Base-by-base conservation (phyloP, 1,139 yeast species). In the Casaregolazyma suthepensis region DNA sequence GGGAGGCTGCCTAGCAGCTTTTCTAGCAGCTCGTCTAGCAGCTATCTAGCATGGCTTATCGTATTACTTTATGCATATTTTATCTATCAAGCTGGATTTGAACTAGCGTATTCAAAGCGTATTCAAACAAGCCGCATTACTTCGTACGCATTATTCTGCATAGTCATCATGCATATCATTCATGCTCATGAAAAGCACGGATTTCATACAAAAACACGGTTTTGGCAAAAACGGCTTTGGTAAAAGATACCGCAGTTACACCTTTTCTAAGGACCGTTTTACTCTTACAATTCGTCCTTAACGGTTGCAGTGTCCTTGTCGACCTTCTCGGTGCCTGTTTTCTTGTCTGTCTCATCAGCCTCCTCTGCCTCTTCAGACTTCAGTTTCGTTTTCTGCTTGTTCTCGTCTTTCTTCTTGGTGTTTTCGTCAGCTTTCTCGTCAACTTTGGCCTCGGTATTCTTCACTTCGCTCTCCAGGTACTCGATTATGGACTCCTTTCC, bases 401-500 rank as follows among this genome's bases (percentile, higher is more conserved):
- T 35, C 17, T 15, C 13, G 15, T 15, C 40, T n/a, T 15, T 15
- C 40, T 35, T 15, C 17, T 35, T 35, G 40, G 40, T 13, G 5
- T 13, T 35, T 15, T 35, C 17, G 9, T 15, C 7, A 5, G 40
- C 18, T 15, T 6, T 20, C 31, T 22, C 46, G 22, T 5, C 19
- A 15, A 18, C 13, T n/a, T 18, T 22, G n/a, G n/a, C n/a, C n/a
- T n/a, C n/a, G n/a, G n/a, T n/a, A n/a, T n/a, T n/a, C n/a, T n/a
- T n/a, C 13, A 18, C 26, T 22, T 43, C 35, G 12, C 20, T 6
- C 46, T 12, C 35, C 35, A 43, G 18, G 15, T 64, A 73, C 51
- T 59, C 56, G 47, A 59, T 56, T 38, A 74, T 59, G 7, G 57
- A 54, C 44, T 63, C 65, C 54, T 67, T 67, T 52, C 68, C 67